Evolutionary conservation across 2,329 filamentous ascomycete species (phyloP).

Genomic region (Phaeosphaeria sp.): DNA sequence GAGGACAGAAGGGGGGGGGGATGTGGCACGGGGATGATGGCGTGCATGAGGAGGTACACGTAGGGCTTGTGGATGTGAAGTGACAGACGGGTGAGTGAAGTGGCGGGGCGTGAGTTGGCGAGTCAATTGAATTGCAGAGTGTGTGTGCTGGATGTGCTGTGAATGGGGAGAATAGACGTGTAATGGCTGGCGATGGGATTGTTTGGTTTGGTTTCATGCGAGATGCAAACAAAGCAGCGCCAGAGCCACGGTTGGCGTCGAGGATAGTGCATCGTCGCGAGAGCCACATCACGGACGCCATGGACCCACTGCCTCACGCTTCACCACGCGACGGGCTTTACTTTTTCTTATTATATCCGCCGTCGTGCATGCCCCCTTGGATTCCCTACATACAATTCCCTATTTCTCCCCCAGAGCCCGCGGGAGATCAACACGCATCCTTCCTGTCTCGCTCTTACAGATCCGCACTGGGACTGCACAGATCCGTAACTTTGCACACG

Average conservation of each 20-base stretch:
- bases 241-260: background rate
- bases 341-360: constrained; percentile 9
- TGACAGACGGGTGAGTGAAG: background rate
- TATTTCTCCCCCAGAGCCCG: constrained; percentile 1
- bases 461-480: too few species aligned
- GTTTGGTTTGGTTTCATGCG: background rate
- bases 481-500: too few species aligned
- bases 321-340: background rate
- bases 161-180: background rate
- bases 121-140: background rate
- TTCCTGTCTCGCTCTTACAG: background rate
- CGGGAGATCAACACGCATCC: constrained; percentile 6
- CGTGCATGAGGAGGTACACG: constrained; percentile 17
- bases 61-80: constrained; percentile 2
- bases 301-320: constrained; percentile 8
- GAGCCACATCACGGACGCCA: constrained; percentile 10
- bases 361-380: constrained; percentile 6
- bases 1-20: constrained; percentile 6
- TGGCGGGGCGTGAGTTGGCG: background rate
- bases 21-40: constrained; percentile 13
- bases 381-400: background rate
- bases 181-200: background rate
- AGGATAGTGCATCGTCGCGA: constrained; percentile 2
- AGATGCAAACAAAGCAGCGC: background rate
- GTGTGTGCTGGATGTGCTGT: background rate